Base-by-base conservation (phyloP, 225 moss, liverwort and hornwort genomes). In the Straminergon stramineum region DNA sequence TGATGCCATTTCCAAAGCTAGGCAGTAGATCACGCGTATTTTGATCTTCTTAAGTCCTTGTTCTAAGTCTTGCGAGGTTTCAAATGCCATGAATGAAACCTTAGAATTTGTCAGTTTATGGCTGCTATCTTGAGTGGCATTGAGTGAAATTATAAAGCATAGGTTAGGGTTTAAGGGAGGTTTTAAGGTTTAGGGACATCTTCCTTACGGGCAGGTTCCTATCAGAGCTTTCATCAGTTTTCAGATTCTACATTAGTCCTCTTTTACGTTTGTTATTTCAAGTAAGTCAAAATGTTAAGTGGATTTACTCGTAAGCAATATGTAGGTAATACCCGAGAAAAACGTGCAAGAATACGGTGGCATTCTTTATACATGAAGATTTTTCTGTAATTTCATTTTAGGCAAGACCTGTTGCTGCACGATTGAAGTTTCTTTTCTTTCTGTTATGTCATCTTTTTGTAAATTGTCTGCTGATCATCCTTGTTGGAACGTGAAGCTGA, bases 401-500 rank as follows among this genome's bases (percentile, higher is more conserved):
- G 45, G 13, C 12, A 53, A 27, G 55, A 53, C 55, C n/a, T 81
- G 60, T 19, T 64, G 82, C 64, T 83, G 48, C 65, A 51, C 10
- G n/a, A 51, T 55, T 70, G 13, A 70, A 84, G 84, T 57, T 20
- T 21, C 69, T 84, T 27, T 68, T 56, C 67, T 55, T 39, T 84
- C 26, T 56, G 39, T 34, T 57, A 7, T 43, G 53, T 26, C 15
- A 34, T 60, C 41, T 70, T 31, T 24, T 15, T 62, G 34, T 77
- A 52, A 16, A 75, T 34, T 76, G 19, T 23, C 21, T 74, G 60
- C 62, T 89, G 79, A 86, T 62, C 18, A 68, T 57, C 35, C 39
- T 58, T 57, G n/a, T 88, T 85, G 77, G 77, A 74, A 67, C 86
- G 86, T 90, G 90, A 60, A 93, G 90, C 83, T 21, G 19, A 58